phyloP scores from a whole-genome alignment of 192 early-diverging fungal genomes.

The Spinellus fusiger region DNA sequence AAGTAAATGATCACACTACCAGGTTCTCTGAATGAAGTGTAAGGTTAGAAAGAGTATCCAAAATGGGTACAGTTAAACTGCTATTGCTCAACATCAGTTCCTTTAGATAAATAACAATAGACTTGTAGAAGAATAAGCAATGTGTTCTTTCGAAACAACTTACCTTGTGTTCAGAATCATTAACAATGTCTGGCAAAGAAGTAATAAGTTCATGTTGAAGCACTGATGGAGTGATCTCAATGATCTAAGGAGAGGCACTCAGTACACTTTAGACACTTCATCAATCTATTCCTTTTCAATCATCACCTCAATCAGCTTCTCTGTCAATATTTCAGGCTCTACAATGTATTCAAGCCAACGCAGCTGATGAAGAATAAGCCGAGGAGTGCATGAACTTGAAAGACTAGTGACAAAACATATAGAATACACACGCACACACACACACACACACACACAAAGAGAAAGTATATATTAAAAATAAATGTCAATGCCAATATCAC shows the following conservation, averaged over 20 bases:
- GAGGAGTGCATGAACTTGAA: conserved; percentile 41
- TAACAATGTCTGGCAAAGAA: conserved; percentile 68
- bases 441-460: too few species aligned
- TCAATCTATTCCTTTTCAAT: too few species aligned
- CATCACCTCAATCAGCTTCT: conserved; percentile 63
- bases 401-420: conserved; percentile 23
- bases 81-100: conserved; percentile 51
- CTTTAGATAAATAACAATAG: conserved; percentile 51
- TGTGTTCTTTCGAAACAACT: background rate
- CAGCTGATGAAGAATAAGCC: conserved; percentile 65
- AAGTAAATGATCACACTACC: conserved; percentile 21
- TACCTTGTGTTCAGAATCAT: conserved; percentile 61
- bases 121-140: conserved; percentile 13
- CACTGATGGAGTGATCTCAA: conserved; percentile 50
- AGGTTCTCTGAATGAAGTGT: conserved; percentile 43
- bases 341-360: conserved; percentile 72
- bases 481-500: background rate
- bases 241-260: conserved; percentile 31
- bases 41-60: conserved; percentile 69
- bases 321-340: conserved; percentile 49
- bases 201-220: conserved; percentile 72
- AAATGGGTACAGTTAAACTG: conserved; percentile 57
- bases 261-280: background rate
- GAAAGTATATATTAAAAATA: background rate
- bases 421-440: too few species aligned